A percentile compares a stretch with the other conserved stretches of the same genome.
Conservation (phyloP, 225 moss, liverwort and hornwort genomes). For the Polytrichum commune region DNA sequence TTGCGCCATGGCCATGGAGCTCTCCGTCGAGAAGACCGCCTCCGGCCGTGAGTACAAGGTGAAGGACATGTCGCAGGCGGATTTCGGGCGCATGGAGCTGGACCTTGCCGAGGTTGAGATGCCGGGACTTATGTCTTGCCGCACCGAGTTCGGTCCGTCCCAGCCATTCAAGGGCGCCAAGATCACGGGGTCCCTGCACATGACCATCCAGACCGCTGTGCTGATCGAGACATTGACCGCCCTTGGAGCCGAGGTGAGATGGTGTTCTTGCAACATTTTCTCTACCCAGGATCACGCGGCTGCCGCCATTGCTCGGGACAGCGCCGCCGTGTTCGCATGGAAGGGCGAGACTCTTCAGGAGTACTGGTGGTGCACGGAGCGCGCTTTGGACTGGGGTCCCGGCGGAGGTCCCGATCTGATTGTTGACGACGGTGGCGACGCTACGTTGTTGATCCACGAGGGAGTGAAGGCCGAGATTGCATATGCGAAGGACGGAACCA, state of each 20-base stretch:
- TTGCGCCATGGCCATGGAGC: conserved; percentile 40
- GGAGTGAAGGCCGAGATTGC: conserved; percentile 94
- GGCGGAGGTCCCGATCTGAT: conserved; percentile 91
- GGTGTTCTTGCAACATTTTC: conserved; percentile 99
- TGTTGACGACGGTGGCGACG: conserved; percentile 94
- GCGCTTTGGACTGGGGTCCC: conserved; percentile 87
- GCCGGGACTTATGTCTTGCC: conserved; percentile 77
- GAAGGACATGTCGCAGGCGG: conserved; percentile 82
- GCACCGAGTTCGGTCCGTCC: conserved; percentile 69
- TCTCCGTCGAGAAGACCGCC: conserved; percentile 81
- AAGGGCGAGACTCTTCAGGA: conserved; percentile 97
- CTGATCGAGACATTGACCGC: conserved; percentile 91
- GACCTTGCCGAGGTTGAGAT: conserved; percentile 97
- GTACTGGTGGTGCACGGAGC: conserved; percentile 99
- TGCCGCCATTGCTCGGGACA: conserved; percentile 81
- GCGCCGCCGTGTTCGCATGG: conserved; percentile 95
- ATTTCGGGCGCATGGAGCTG: conserved; percentile 93
- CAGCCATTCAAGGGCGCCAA: conserved; percentile 91
- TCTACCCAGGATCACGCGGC: conserved; percentile 97
- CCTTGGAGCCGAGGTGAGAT: conserved; percentile 84
- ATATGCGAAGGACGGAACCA: conserved; percentile 69
- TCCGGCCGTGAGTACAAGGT: conserved; percentile 94
- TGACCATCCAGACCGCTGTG: conserved; percentile 93
- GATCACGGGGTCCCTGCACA: conserved; percentile 91
- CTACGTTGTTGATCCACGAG: conserved; percentile 91